Evolutionary conservation across 139 green algal species (phyloP).

Genomic region (Chlorella sp.): DNA sequence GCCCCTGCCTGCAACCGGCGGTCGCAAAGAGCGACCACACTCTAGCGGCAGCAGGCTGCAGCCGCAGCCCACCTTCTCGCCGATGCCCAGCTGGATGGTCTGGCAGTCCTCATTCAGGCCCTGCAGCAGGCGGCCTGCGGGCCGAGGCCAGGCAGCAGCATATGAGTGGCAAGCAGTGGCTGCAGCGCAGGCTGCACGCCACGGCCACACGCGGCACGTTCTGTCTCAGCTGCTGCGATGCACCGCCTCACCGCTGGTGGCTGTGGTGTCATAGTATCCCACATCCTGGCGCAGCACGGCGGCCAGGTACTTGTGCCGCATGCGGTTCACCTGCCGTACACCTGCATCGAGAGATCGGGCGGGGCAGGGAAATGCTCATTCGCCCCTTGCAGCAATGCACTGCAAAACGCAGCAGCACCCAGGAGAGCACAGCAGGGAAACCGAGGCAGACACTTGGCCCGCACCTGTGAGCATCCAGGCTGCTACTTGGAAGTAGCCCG

Average conservation of each 20-base stretch:
- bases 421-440: background rate
- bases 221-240: background rate
- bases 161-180: too few relatives aligned
- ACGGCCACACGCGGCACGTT: too few relatives aligned
- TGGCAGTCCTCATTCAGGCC: constrained; percentile 81
- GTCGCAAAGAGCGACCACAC: too few relatives aligned
- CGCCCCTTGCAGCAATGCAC: too few relatives aligned
- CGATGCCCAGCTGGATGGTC: constrained; percentile 69
- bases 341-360: background rate
- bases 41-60: too few relatives aligned
- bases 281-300: constrained; percentile 87
- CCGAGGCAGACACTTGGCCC: too few relatives aligned
- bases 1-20: too few relatives aligned
- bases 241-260: constrained; percentile 53
- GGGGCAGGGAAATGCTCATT: too few relatives aligned
- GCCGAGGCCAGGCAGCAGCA: too few relatives aligned
- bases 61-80: constrained; percentile 62
- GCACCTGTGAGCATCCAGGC: constrained; percentile 57
- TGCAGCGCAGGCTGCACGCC: too few relatives aligned
- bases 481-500: constrained; percentile 56
- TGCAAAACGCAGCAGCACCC: background rate
- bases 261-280: constrained; percentile 83
- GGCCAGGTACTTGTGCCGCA: constrained; percentile 61
- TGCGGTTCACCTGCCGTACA: constrained; percentile 42
- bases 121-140: constrained; percentile 48